Evolutionary conservation across 2,329 filamentous ascomycete genomes (phyloP), one percentile per base, ranked within the genome.

Genomic region (Niveomyces coronatus): DNA sequence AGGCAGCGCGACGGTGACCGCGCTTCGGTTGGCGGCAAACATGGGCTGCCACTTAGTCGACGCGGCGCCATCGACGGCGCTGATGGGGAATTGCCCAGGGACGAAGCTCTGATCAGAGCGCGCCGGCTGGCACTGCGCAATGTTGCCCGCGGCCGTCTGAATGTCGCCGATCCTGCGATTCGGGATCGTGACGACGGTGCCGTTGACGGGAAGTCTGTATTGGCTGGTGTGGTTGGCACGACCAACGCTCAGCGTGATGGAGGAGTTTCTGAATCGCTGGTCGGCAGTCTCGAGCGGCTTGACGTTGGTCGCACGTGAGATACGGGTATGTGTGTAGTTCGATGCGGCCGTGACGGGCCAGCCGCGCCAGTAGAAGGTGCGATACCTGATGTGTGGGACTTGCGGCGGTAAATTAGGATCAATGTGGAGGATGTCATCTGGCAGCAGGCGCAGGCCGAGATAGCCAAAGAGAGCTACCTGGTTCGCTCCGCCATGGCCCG

Each of bases 401-500:
- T 20, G 79, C n/a, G 52, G 52, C 11, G 52, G 79, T 2, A 83
- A 59, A 14, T 71, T 72, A 0, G 80, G 80, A 38, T 82, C 69
- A 29, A 85, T 61, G 29, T 46, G 44, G 37, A 81, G 67, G 20
- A 75, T 59, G n/a, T 66, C 63, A 39, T 79, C 75, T 2, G 75
- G 64, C 31, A 71, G 64, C 3, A 79, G 58, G 8, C 76, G 70
- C 3, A 82, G 62, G 2, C 80, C 80, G 2, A 84, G 67, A 49
- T 80, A 84, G 1, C 79, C 80, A 46, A 76, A 82, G 4, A 80
- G 62, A 1, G 68, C 69, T 9, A 82, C 73, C 51, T 82, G 79
- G 44, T 81, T 70, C n/a, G 76, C 71, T 31, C 80, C 80, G 13
- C 80, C 81, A 51, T 81, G 74, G 8, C 80, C 80, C 0, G 80